Evolutionary conservation across 768 basidiomycete species (phyloP), one percentile per base, ranked within the genome.

Genomic region (Roridomyces roridus): DNA sequence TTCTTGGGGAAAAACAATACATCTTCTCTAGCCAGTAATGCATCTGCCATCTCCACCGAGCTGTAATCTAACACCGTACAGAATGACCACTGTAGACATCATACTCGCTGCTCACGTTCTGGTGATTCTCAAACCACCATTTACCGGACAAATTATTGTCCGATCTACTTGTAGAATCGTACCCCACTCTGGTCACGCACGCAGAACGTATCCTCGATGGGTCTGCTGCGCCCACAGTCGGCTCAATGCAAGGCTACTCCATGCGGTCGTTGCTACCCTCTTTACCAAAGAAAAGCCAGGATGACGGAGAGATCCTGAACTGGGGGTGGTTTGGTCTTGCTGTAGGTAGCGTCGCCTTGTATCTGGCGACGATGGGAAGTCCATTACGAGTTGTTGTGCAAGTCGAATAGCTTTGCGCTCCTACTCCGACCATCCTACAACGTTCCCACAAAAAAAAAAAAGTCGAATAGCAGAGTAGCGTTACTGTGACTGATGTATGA

Each of bases 21-120:
- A 76, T 88, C 65, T 86, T 79, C 51, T 74, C 72, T 23, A 76
- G 82, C 11, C 72, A 70, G 87, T 83, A 52, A n/a, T 21, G 55
- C 48, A 11, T 45, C 9, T 26, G 55, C 11, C 35, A 18, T 25
- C 23, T 5, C 15, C 15, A 25, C 39, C 11, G 6, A 37, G 9
- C 29, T 5, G 37, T 46, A 28, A 31, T 47, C 40, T 50, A 55
- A 20, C 53, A 57, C 39, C 5, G 20, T 31, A 18, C 49, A 93
- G 91, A 42, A 80, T 80, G 12, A 84, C 87, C 1, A 78, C 80
- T 5, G 69, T 92, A 17, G 92, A 94, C 58, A 68, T 88, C 21
- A 67, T 84, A 34, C 72, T 92, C 18, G 88, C 91, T 17, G 82
- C 90, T 6, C 88, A 91, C 59, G 74, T 88, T 24, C 77, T 91